Base-by-base conservation (phyloP, 352 stramenopile genomes). In the Thalassiosira mediterranea region DNA sequence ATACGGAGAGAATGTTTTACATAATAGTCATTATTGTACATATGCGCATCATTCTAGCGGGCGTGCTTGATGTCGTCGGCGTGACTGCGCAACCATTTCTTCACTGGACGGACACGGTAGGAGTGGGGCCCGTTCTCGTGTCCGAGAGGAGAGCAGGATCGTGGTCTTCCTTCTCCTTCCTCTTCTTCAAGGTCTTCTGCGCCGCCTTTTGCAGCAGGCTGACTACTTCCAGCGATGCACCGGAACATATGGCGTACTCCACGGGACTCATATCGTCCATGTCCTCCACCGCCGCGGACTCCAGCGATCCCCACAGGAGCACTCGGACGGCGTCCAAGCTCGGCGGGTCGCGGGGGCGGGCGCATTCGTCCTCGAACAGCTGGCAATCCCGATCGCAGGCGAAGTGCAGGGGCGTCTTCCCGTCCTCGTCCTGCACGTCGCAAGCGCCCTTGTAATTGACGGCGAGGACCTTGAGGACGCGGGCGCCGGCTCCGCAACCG, bases 401-500 rank as follows among this genome's bases (percentile, higher is more conserved):
- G 7, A 75, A 59, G 47, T 82, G 73, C 1, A 82, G 54, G 8
- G 73, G 65, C 19, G 60, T 77, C 31, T 32, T 59, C 21, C 54
- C 62, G 51, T 82, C 58, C 34, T 71, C 74, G 29, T 82, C 73
- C 15, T 32, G 21, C 17, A 61, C 42, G 15, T 53, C 46, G 13
- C 54, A 31, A 25, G 54, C 60, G 2, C 23, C 25, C n/a, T 60
- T 49, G 51, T 82, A 53, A 31, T 74, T 67, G 17, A 54, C 19
- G 25, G 47, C 21, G 11, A 81, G 42, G 19, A 63, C 26, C 47
- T 64, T 46, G 25, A 61, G 11, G 1, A 76, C 32, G 13, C 15
- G 19, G 25, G 29, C 38, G 15, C 31, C 47, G 0, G 67, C 61
- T 25, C 51, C 56, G 49, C 65, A 71, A 11, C 54, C 31, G 38